Base-by-base conservation (phyloP, 2,329 filamentous ascomycete species). In the Pseudogymnoascus sp. region DNA sequence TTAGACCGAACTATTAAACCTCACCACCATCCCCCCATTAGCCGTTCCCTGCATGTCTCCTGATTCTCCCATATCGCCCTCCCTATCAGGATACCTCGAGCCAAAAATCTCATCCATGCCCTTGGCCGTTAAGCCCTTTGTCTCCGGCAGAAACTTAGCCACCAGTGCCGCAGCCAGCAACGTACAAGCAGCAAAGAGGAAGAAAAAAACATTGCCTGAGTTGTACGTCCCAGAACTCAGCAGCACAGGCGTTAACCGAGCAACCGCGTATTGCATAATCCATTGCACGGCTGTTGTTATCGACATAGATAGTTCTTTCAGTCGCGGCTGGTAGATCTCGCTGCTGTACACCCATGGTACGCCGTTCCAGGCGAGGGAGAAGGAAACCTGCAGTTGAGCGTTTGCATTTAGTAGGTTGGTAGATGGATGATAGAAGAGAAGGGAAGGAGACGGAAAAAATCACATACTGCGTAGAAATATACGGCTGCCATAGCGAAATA, bases 101-200 rank as follows among this genome's bases (percentile, higher is more conserved):
- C 68, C 69, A 61, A 71, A 71, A 31, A 70, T 54, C 14, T 65
- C 66, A 65, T 93, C 90, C 66, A 93, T 89, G 73, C 92, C 88
- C 76, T 93, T 90, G 2, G 93, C 80, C 0, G 85, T 88, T 6
- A 88, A 81, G 48, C 88, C 89, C 71, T 89, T 86, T 51, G 85
- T 87, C 73, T 93, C 89, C 62, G 89, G 85, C 54, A 92, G 83
- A 72, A 90, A 90, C 75, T 92, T 89, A 77, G 87, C 92, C 28
- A 92, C 87, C 11, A 90, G 75, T 0, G 85, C 67, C 0, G 84
- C 82, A 1, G 83, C 87, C 0, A 83, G 77, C 25, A 88, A 77
- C 68, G 89, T 87, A 71, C 87, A 90, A 0, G 79, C 85, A 0
- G 88, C 89, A 74, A 91, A 92, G 57, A 71, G 70, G 63, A 71